Evolutionary conservation across 2,329 filamentous ascomycete species (phyloP), one percentile per base, ranked within the genome.

Genomic region (Xylaria sp.): DNA sequence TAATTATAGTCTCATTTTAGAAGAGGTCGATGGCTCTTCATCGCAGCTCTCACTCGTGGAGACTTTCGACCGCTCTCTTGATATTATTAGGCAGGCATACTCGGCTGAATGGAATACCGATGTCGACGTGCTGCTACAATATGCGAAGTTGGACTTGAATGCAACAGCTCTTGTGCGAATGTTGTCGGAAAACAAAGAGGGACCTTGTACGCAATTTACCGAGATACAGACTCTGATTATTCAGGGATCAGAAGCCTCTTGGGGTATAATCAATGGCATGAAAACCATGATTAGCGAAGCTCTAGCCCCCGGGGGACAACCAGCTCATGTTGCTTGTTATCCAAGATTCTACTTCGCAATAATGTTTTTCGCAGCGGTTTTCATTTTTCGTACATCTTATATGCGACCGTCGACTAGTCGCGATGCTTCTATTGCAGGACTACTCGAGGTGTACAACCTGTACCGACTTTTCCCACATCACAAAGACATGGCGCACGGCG

Each of bases 331-430:
- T 3, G n/a, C 33, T 10, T 60, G 44, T 13, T 67, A 60, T 27
- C 65, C 65, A 5, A 38, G 60, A 38, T 65, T 20, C 29, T 69
- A 67, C 22, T 66, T 61, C 38, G 55, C 22, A 6, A n/a, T 49
- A 3, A 5, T 67, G 10, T 69, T 69, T 5, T 69, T 66, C 55
- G 66, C 66, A 0, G 63, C 63, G 17, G 38, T 63, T 11, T 69
- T 66, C 60, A 55, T 64, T 7, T 63, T 69, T 20, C 66, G 66
- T 1, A 36, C 51, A 13, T 47, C 53, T 7, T 61, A 60, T 22
- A 42, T 66, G 58, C 39, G 59, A 22, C 63, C 58, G 5, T 29
- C 55, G 9, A 31, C 51, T 3, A 61, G 45, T n/a, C 63, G 29
- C 20, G 55, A 57, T 3, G 45, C 17, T 10, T 56, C 59, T 0